Evolutionary conservation across 1,284 basidiomycete species (phyloP).

Genomic region (Singerocomus inundabilis): DNA sequence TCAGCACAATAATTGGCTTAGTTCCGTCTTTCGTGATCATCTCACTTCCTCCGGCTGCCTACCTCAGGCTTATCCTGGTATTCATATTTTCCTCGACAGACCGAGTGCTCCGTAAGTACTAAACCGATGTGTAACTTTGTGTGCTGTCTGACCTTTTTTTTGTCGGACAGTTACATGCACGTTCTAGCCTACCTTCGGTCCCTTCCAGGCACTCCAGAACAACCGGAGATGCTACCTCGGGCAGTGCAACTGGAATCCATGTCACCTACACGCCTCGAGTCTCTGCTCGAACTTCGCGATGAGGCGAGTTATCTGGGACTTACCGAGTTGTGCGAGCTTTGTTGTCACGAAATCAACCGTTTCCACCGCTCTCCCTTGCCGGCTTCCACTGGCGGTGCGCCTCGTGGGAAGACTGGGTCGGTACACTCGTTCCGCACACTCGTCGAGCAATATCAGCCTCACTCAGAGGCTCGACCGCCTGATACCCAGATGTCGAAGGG

Average conservation of each 20-base stretch:
- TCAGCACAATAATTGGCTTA: constrained; percentile 37
- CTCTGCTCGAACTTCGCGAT: constrained; percentile 68
- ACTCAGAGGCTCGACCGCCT: constrained; percentile 7
- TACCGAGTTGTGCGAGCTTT: constrained; percentile 57
- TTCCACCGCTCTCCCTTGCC: constrained; percentile 32
- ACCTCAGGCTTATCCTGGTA: constrained; percentile 42
- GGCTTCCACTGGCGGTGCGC: neutral
- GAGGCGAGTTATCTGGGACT: constrained; percentile 72
- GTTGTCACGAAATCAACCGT: constrained; percentile 60
- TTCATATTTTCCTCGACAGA: constrained; percentile 80
- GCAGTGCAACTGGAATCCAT: constrained; percentile 50
- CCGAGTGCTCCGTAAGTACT: constrained; percentile 70
- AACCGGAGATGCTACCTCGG: constrained; percentile 57
- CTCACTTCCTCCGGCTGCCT: constrained; percentile 57
- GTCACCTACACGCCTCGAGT: constrained; percentile 52
- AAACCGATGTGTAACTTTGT: neutral
- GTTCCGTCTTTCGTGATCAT: constrained; percentile 52
- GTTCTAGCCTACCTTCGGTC: constrained; percentile 69
- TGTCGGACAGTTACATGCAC: constrained; percentile 55
- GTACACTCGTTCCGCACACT: constrained; percentile 48
- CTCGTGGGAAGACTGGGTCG: constrained; percentile 41
- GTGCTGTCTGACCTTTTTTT: constrained; percentile 4
- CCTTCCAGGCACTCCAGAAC: constrained; percentile 41
- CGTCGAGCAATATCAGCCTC: constrained; percentile 37
- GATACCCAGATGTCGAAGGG: constrained; percentile 11